These are phyloP conservation scores for Pneumocystis murina DNA, from an alignment of 1,139 yeast genomes.

Conservation along the genomic window DNA sequence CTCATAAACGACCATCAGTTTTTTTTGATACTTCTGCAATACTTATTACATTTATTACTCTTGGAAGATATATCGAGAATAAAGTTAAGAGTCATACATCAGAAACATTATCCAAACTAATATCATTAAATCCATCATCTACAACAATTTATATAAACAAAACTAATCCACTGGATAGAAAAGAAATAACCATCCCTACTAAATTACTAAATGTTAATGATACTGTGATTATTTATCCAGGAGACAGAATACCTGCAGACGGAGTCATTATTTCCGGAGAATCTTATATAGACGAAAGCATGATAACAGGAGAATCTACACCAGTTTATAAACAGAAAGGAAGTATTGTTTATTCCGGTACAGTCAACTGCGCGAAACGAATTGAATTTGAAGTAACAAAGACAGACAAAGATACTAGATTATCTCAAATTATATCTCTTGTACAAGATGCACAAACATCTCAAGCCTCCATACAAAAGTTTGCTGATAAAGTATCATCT, in stretches of 20 bases:
- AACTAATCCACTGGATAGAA: constrained; percentile 7
- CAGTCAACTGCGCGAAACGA: constrained; percentile 67
- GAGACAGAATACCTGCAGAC: constrained; percentile 83
- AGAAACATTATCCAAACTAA: constrained; percentile 62
- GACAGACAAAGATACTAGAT: constrained; percentile 71
- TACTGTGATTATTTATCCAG: constrained; percentile 65
- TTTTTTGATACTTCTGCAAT: constrained; percentile 79
- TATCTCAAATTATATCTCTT: constrained; percentile 70
- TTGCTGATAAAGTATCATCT: constrained; percentile 74
- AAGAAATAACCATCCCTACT: constrained; percentile 36
- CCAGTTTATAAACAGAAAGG: constrained; percentile 53
- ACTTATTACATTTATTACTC: constrained; percentile 66
- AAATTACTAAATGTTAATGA: constrained; percentile 70
- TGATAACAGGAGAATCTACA: constrained; percentile 77
- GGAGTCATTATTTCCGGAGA: constrained; percentile 64
- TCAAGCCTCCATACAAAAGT: constrained; percentile 81
- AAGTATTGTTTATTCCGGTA: constrained; percentile 69
- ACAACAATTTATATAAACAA: constrained; percentile 46
- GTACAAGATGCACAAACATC: constrained; percentile 82
- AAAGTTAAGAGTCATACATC: constrained; percentile 91
- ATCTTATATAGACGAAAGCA: constrained; percentile 74
- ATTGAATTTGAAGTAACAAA: constrained; percentile 52
- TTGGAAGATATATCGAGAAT: constrained; percentile 85
- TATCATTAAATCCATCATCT: constrained; percentile 65
- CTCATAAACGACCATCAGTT: constrained; percentile 42